phyloP scores from a whole-genome alignment of 306 rosid species.

The Elaeagnus macrophylla region DNA sequence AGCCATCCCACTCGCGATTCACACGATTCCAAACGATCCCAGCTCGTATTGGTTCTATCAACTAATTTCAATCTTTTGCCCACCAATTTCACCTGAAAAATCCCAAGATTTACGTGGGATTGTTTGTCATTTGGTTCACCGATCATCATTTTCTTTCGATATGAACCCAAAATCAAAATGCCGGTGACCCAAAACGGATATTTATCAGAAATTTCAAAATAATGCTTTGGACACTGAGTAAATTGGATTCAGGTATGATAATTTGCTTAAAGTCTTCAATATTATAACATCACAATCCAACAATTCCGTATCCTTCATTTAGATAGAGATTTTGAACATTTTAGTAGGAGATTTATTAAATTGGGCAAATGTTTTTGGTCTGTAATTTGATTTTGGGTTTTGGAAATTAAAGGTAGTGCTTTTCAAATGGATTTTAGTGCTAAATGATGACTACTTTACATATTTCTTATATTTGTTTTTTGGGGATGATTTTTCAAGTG shows the following conservation, averaged over 20 bases:
- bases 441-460: no score
- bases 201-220: conserved; percentile 1
- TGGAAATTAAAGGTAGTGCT: no score
- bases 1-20: conserved; percentile 53
- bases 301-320: no score
- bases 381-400: no score
- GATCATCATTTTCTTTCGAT: not conserved
- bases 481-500: no score
- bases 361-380: no score
- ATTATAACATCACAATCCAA: no score
- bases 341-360: no score
- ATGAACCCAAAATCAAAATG: not conserved
- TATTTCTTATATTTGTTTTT: no score
- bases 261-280: not conserved
- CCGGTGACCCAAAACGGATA: conserved; percentile 3
- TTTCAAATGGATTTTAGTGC: no score
- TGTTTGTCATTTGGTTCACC: not conserved
- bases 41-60: conserved; percentile 20
- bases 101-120: not conserved
- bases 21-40: conserved; percentile 38
- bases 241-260: conserved; percentile 8
- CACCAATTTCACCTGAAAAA: conserved; percentile 19
- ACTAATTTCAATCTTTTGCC: conserved; percentile 8
- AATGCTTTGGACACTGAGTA: not conserved
- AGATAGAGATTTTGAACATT: no score